Evolutionary conservation across 106 monocot species (phyloP), one percentile per base, ranked within the genome.

Genomic region (Dendrobium chrysotoxum): DNA sequence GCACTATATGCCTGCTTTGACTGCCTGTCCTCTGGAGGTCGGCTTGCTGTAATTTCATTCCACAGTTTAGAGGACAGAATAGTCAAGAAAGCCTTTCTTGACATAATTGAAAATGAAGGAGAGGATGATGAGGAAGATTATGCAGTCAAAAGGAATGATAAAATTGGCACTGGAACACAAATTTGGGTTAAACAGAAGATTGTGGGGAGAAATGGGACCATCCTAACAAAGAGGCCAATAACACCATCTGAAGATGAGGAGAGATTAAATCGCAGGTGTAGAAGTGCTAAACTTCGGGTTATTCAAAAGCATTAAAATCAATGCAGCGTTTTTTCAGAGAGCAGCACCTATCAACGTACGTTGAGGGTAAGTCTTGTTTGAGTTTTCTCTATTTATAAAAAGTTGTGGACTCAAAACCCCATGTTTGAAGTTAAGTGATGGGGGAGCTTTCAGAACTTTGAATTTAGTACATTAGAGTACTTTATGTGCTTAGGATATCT

Each of bases 51-150:
- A 28, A 93, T 99, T 55, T 95, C 99, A 58, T 99, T 99, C 80
- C 99, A 95, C 82, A 99, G 99, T 78, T 85, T 99, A 75, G 99
- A 99, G 80, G 99, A 93, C 67, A 91, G 99, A 75, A 95, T 95
- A 12, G 99, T 99, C 41, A 99, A 99, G 75, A 83, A 91, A 20
- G 84, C 93, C 50, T 99, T 95, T 83, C 95, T 99, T n/a, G 83
- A 90, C 72, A 79, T 99, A 18, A 91, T 93, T 39, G 84, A 85
- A 7, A 55, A 67, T 13, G 79, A 80, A 40, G 80, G 67, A 18
- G 78, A 82, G 46, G 78, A 53, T 23, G 53, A 58, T 0, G 25
- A 45, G 55, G 86, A 80, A 38, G 75, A 73, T 25, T 75, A 30
- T 80, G 39, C 8, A 28, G 7, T 11, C 20, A 20, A 13, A 20